These are phyloP conservation scores for Phytophthora parvispora DNA, from an alignment of 352 stramenopile species.

Conservation along the genomic window DNA sequence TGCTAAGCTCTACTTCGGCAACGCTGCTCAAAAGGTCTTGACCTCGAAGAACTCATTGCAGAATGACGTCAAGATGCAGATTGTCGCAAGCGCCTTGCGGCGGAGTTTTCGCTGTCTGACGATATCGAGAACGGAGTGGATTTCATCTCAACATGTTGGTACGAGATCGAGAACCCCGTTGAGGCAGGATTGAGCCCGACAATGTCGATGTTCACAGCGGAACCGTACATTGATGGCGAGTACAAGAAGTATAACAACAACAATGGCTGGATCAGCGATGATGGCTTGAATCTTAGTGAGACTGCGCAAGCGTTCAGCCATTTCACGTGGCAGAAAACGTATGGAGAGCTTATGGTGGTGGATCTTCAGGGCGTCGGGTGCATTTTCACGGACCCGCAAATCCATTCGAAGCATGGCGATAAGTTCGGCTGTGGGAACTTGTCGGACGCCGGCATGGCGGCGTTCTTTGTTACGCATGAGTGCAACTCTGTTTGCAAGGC, in stretches of 20 bases:
- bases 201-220: conserved; percentile 45
- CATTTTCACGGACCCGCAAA: conserved; percentile 60
- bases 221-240: conserved; percentile 44
- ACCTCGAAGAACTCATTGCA: conserved; percentile 3
- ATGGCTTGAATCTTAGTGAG: conserved; percentile 10
- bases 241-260: conserved; percentile 70
- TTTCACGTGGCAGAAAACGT: conserved; percentile 51
- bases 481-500: conserved; percentile 43
- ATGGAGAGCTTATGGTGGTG: conserved; percentile 48
- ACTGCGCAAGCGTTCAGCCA: conserved; percentile 55
- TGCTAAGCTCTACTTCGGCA: conserved; percentile 49
- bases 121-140: conserved; percentile 39
- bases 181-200: conserved; percentile 8
- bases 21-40: conserved; percentile 10
- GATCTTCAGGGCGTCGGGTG: conserved; percentile 50
- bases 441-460: conserved; percentile 31
- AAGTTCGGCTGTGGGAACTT: conserved; percentile 41
- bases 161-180: conserved; percentile 38
- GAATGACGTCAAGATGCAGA: conserved; percentile 50
- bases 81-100: conserved; percentile 46
- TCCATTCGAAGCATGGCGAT: conserved; percentile 36
- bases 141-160: conserved; percentile 59
- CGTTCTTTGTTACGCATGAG: conserved; percentile 48
- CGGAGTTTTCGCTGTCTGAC: conserved; percentile 38
- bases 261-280: conserved; percentile 38